Base-by-base conservation (phyloP, 192 early-diverging fungal species). In the Spizellomyces sp. region DNA sequence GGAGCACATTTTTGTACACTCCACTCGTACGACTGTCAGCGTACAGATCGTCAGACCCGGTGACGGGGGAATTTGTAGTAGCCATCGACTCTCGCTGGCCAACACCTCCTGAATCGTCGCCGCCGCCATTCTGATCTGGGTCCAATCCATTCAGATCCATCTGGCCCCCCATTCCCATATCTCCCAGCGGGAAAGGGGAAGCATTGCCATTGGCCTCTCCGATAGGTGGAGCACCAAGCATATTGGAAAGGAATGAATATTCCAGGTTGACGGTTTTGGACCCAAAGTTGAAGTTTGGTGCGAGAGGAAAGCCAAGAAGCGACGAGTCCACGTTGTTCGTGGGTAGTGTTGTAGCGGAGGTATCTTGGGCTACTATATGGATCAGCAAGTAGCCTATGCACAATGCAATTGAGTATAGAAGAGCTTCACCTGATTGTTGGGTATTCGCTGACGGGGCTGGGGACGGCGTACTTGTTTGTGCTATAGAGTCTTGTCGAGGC, bases 221-320 rank as follows among this genome's bases (percentile, higher is more conserved):
- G 15, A 68, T 55, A 17, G 69, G 59, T 47, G 69, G 58, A 6
- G 63, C 47, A 10, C 55, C 57, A n/a, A 97, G 83, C 94, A 97
- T 97, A 69, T 87, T 93, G 4, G 92, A 92, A 21, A 97, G 78
- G 46, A 96, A 90, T 2, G 90, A 88, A 72, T 95, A 94, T 79
- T 98, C 96, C 44, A 94, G 83, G 70, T 93, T 96, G 67, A 91
- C 86, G 42, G 92, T 81, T 60, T 93, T 93, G 5, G 96, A 98
- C 36, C 92, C 92, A 83, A 98, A 98, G 9, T 86, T 83, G 70
- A 47, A 83, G 84, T 69, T 86, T 60, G 58, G 69, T n/a, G 61
- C 81, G 36, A 48, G 73, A 60, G 59, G 80, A 66, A 70, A 71
- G 22, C 14, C 22, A 15, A 70, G 67, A 19, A 62, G 44, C 17